These are phyloP conservation scores for Lasiosphaeriaceae sp. DNA, from an alignment of 495 filamentous ascomycete species.

Conservation along the genomic window DNA sequence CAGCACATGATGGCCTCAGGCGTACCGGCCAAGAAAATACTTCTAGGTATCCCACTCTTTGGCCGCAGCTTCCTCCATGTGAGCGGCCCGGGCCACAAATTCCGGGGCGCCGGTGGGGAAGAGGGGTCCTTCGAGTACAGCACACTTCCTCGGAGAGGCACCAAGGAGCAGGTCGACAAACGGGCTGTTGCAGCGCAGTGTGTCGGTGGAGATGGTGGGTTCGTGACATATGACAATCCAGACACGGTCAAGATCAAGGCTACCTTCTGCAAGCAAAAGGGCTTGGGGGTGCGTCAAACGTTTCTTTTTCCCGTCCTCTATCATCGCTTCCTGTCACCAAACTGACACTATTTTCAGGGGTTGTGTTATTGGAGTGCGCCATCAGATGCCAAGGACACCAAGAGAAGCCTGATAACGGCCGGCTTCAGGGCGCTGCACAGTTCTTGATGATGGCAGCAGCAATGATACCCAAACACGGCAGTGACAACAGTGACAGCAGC, in stretches of 20 bases:
- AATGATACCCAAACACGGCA: constrained; percentile 1
- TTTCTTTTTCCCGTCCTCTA: not conserved
- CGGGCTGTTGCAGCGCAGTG: constrained; percentile 67
- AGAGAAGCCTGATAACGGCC: constrained; percentile 69
- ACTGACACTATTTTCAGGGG: constrained; percentile 43
- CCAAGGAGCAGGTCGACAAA: constrained; percentile 66
- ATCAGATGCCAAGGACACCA: constrained; percentile 61
- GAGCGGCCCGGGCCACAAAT: constrained; percentile 58
- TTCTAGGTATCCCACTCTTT: constrained; percentile 77
- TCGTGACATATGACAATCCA: constrained; percentile 82
- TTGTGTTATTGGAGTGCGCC: constrained; percentile 93
- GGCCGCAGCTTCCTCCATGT: constrained; percentile 76
- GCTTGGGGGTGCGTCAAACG: constrained; percentile 55
- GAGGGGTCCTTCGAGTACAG: constrained; percentile 82
- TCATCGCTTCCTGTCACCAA: not conserved
- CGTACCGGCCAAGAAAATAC: constrained; percentile 69
- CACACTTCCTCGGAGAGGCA: constrained; percentile 66
- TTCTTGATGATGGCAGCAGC: constrained; percentile 26
- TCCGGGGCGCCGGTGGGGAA: constrained; percentile 63
- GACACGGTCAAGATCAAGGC: constrained; percentile 83
- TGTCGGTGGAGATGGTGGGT: constrained; percentile 76
- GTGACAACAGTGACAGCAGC: not conserved
- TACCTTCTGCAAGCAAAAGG: constrained; percentile 68
- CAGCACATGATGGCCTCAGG: constrained; percentile 61
- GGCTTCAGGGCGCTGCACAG: constrained; percentile 69